Evolutionary conservation across 768 basidiomycete species (phyloP), one percentile per base, ranked within the genome.

Genomic region (Clitopilus passeckerianus): DNA sequence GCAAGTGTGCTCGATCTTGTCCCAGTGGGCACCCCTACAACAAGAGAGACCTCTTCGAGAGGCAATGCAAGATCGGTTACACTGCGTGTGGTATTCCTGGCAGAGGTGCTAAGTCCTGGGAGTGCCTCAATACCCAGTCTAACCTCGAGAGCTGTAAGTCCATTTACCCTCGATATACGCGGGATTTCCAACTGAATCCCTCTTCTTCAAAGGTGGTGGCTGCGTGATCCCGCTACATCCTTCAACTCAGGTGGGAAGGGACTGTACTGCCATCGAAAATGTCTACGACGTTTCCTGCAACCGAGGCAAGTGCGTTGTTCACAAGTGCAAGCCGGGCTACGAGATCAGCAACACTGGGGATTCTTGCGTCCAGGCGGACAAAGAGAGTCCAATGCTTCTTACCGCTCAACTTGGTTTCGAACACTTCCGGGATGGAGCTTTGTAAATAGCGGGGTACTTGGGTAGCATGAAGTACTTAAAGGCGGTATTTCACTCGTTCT

Each of bases 81-180:
- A 72, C 72, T 0, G 74, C 78, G 1, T 84, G 83, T 59, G 77
- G 77, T 6, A 69, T 82, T 56, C 74, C 70, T 23, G 76, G 78
- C 16, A 68, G 76, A 12, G 65, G 66, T 15, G 60, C 67, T 12
- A 67, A 71, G 1, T 74, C 77, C 2, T 82, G 79, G 77, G 82
- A 84, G 60, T 83, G 82, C 59, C 63, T 84, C 50, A 66, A 83
- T 62, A 80, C 75, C 1, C 71, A 68, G 59, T 70, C 65, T 41
- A 80, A 83, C 41, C 72, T 84, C 7, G 82, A 81, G 67, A 82
- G 81, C 68, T 84, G 82, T 83, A 57, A 59, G 81, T 77, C 6
- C 33, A 18, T 27, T 46, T 41, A 30, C 5, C 5, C 33, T 10
- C 34, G 33, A 55, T 16, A 18, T 24, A 12, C n/a, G 8, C 8